phyloP scores from a whole-genome alignment of 768 basidiomycete genomes.

The Lanmaoa pseudosensibilis region DNA sequence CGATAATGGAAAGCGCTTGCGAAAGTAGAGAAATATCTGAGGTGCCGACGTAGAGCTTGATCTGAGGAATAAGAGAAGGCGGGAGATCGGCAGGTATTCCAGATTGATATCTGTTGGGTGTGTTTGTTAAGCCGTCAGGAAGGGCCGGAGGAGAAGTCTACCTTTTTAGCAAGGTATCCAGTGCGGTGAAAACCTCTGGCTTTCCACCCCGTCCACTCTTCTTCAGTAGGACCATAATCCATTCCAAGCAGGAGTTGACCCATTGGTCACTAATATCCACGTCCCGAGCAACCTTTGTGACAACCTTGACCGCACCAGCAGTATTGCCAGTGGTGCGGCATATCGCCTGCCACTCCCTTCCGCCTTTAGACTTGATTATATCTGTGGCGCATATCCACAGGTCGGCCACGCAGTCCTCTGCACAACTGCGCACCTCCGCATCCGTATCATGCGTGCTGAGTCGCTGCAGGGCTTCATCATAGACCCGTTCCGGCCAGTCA shows the following conservation, averaged over 20 bases:
- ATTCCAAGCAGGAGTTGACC: slow-evolving; percentile 79
- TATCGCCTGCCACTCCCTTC: slow-evolving; percentile 80
- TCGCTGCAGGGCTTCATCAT: slow-evolving; percentile 68
- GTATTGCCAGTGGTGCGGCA: slow-evolving; percentile 70
- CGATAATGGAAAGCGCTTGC: slow-evolving; percentile 63
- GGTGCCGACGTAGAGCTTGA: slow-evolving; percentile 73
- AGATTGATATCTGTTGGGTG: slow-evolving; percentile 40
- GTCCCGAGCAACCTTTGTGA: slow-evolving; percentile 78
- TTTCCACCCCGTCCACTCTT: slow-evolving; percentile 81
- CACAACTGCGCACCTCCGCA: slow-evolving; percentile 81
- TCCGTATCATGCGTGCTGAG: slow-evolving; percentile 84
- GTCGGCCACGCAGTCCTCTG: slow-evolving; percentile 82
- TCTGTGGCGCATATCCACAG: slow-evolving; percentile 88
- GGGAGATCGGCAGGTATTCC: slow-evolving; percentile 60
- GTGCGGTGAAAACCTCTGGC: slow-evolving; percentile 72
- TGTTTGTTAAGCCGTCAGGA: neutral
- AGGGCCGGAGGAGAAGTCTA: slow-evolving; percentile 24
- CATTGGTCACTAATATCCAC: slow-evolving; percentile 72
- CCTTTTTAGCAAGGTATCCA: slow-evolving; percentile 73
- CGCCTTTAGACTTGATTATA: slow-evolving; percentile 56
- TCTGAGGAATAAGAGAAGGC: slow-evolving; percentile 62
- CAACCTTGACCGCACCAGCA: slow-evolving; percentile 75
- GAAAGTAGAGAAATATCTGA: slow-evolving; percentile 78
- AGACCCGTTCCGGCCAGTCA: slow-evolving; percentile 73
- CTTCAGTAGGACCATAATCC: slow-evolving; percentile 70